Base-by-base conservation (phyloP, 2,329 filamentous ascomycete species). In the Nothopassalora personata region DNA sequence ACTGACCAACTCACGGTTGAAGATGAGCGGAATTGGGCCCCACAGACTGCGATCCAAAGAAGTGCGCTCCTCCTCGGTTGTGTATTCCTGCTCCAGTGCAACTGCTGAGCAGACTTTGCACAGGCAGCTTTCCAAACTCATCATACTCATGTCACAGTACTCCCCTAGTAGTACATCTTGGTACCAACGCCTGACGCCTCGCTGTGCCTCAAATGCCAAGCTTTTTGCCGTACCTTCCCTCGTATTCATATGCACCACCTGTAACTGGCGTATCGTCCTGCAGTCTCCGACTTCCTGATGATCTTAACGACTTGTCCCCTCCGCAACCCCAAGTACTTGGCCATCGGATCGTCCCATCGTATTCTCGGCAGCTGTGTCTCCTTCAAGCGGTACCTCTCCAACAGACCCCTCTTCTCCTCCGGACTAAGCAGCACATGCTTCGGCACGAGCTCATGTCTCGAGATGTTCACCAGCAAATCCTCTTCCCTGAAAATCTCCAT, bases 291-390 rank as follows among this genome's bases (percentile, higher is more conserved):
- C 75, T 88, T 92, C 66, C 94, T 83, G 70, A 99, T 97, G 70
- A 99, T 99, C 84, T 99, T 99, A 70, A 99, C 94, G 3, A 99
- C 92, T 76, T 97, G 90, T 3, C 92, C 91, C 72, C 92, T 84
- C 79, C 89, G 88, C 73, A 99, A 79, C 11, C 94, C 94, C 57
- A 97, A 79, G 75, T 97, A 99, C 69, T 89, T 87, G 28, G 94
- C 90, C 54, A 99, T 91, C 3, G 94, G 94, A 74, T 99, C 94
- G 67, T 89, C 90, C 66, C 89, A 84, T 75, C 96, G 85, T 69
- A 99, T 96, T 58, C 94, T 84, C 4, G 94, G 94, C 71, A 99
- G 80, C 79, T 99, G 94, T 9, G 91, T 97, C 82, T 99, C 94
- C 85, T 97, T 97, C 75, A 99, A 78, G 52, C 94, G 86, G 77